Evolutionary conservation across 345 rosid species (phyloP).

Genomic region (Toxicodendron radicans): DNA sequence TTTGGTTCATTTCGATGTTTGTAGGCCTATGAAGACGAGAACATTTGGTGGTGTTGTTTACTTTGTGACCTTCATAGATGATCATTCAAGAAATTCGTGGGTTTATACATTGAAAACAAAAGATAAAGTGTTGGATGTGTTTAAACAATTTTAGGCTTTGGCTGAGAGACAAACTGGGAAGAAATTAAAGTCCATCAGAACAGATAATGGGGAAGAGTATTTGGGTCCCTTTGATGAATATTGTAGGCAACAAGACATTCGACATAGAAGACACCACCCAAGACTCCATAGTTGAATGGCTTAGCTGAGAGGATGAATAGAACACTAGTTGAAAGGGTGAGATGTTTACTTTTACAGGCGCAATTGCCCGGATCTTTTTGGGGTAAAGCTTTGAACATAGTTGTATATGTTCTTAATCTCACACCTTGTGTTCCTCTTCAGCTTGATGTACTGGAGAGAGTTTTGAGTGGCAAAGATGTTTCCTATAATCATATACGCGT

Average conservation of each 20-base stretch:
- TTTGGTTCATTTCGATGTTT: background rate
- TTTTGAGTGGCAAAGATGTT: background rate
- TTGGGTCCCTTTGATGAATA: background rate
- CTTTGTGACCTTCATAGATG: conserved; percentile 14
- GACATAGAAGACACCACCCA: background rate
- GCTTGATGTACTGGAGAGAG: background rate
- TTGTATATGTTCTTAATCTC: background rate
- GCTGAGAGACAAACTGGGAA: background rate
- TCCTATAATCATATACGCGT: background rate
- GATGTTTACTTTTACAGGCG: background rate
- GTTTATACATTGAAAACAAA: background rate
- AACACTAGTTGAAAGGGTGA: background rate
- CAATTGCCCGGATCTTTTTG: background rate
- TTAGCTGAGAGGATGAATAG: background rate
- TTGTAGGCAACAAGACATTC: background rate
- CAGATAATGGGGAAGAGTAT: background rate
- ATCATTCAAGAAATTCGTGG: background rate
- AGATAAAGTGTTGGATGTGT: background rate
- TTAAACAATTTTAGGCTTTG: background rate
- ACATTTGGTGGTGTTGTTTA: background rate
- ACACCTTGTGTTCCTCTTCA: background rate
- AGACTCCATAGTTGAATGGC: background rate
- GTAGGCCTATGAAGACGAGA: background rate
- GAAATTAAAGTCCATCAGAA: background rate
- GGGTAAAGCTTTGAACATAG: background rate